Conservation (phyloP, 768 basidiomycete genomes). For the Botryobasidium botryosum region DNA sequence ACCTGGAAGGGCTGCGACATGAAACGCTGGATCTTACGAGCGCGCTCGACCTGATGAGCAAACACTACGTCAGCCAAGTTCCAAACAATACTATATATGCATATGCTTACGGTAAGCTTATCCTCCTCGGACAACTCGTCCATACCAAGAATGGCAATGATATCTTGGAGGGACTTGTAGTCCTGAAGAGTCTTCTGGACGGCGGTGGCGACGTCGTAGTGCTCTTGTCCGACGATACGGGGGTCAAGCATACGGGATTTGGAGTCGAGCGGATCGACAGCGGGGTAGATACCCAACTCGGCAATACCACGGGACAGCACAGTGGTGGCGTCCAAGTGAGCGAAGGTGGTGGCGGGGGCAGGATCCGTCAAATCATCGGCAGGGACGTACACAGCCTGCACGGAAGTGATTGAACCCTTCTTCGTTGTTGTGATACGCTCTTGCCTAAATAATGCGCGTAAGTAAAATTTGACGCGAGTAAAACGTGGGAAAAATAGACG, state of each 20-base stretch:
- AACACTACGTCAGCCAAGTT: background rate
- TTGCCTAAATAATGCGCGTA: conserved; percentile 40
- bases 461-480: background rate
- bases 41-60: conserved; percentile 85
- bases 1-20: conserved; percentile 99
- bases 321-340: conserved; percentile 99
- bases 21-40: conserved; percentile 98
- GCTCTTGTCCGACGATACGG: conserved; percentile 88
- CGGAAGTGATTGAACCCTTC: conserved; percentile 99
- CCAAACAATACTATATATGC: background rate
- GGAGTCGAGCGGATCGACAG: conserved; percentile 97
- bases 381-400: conserved; percentile 99
- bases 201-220: conserved; percentile 91
- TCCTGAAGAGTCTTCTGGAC: conserved; percentile 96
- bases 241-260: conserved; percentile 99
- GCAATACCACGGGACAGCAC: conserved; percentile 98
- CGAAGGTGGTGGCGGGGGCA: conserved; percentile 98
- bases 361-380: conserved; percentile 99
- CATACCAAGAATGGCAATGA: conserved; percentile 99
- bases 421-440: conserved; percentile 99
- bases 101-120: conserved; percentile 93
- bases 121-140: conserved; percentile 99
- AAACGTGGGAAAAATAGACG: conserved; percentile 17
- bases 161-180: conserved; percentile 95
- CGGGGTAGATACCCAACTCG: conserved; percentile 98